Conservation (phyloP, 192 early-diverging fungal genomes). For the Coemansia pectinata region DNA sequence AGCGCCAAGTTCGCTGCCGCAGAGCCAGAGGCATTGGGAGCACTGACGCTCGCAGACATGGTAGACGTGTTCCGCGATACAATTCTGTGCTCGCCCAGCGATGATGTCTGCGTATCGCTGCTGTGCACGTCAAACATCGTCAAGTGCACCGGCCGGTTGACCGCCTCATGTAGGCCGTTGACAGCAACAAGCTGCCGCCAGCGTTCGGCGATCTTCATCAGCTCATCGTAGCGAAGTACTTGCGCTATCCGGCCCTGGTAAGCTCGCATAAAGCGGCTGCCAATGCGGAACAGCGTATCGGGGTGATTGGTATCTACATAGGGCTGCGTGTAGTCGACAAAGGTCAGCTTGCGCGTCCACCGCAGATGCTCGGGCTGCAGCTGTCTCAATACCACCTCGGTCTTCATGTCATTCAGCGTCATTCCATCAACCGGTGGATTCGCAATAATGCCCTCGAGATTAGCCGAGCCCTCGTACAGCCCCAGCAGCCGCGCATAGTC, state of each 20-base stretch:
- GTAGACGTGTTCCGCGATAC: conserved; percentile 7
- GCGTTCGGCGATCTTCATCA: conserved; percentile 55
- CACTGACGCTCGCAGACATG: background rate
- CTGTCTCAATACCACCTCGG: conserved; percentile 43
- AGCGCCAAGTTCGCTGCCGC: background rate
- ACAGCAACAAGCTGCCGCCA: conserved; percentile 42
- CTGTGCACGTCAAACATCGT: conserved; percentile 12
- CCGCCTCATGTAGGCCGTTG: conserved; percentile 12
- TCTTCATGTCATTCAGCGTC: conserved; percentile 54
- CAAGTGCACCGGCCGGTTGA: conserved; percentile 15
- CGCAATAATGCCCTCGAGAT: conserved; percentile 23
- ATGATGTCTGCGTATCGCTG: conserved; percentile 23
- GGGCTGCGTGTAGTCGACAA: conserved; percentile 55
- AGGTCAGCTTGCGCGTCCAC: conserved; percentile 56
- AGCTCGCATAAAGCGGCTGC: conserved; percentile 49
- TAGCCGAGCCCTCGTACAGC: conserved; percentile 27
- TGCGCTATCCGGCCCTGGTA: conserved; percentile 47
- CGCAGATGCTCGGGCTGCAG: conserved; percentile 55
- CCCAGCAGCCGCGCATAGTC: conserved; percentile 35
- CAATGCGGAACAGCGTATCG: conserved; percentile 54
- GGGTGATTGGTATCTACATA: conserved; percentile 54
- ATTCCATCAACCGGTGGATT: conserved; percentile 46
- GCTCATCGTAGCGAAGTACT: conserved; percentile 54
- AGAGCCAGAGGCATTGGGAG: background rate
- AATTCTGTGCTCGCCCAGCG: conserved; percentile 12